Conservation (phyloP, 176 grass and related monocot genomes). For the Carex cristatella region DNA sequence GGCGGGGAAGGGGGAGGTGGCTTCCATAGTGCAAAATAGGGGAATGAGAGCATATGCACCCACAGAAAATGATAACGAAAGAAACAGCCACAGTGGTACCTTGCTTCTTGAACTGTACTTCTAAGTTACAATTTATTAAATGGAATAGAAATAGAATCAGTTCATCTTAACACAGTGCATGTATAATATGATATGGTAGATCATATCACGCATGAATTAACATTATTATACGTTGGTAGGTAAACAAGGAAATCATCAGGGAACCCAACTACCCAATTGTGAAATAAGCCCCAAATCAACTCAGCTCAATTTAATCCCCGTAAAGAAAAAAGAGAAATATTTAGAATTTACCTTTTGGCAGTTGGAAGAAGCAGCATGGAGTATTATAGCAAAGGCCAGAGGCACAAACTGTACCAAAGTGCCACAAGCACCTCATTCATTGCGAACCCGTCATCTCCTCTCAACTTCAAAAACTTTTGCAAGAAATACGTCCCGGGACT, state of each 20-base stretch:
- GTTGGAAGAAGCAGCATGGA: conserved; percentile 76
- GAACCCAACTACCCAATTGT: too few relatives aligned
- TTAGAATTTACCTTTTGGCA: conserved; percentile 45
- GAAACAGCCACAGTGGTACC: conserved; percentile 85
- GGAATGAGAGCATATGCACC: conserved; percentile 95
- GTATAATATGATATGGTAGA: background rate
- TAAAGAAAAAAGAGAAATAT: background rate
- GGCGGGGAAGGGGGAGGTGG: conserved; percentile 55
- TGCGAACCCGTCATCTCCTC: conserved; percentile 75
- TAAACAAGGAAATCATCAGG: too few relatives aligned
- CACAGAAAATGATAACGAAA: conserved; percentile 57
- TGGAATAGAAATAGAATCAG: conserved; percentile 9
- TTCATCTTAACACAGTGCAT: background rate
- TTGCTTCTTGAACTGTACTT: conserved; percentile 79
- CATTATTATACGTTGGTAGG: too few relatives aligned
- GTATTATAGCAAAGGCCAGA: conserved; percentile 88
- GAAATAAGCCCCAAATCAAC: too few relatives aligned
- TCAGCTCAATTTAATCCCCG: too few relatives aligned
- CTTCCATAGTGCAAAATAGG: conserved; percentile 94
- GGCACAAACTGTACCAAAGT: conserved; percentile 77
- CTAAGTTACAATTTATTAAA: background rate
- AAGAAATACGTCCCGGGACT: conserved; percentile 77
- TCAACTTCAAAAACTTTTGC: conserved; percentile 68
- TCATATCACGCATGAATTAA: too few relatives aligned
- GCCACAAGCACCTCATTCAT: conserved; percentile 84